Evolutionary conservation across 129 eudicot genomes (phyloP).

Genomic region (Flaveria linearis): DNA sequence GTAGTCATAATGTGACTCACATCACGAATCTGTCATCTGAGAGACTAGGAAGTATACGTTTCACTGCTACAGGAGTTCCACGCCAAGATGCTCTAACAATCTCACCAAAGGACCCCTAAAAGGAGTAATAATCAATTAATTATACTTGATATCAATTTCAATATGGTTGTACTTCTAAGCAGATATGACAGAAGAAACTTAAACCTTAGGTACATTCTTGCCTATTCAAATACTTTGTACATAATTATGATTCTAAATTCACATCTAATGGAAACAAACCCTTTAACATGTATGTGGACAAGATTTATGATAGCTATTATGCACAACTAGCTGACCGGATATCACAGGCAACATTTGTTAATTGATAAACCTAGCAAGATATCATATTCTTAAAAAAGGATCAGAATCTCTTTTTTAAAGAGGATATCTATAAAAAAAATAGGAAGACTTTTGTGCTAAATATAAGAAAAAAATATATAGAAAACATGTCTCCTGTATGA

Average conservation of each 20-base stretch:
- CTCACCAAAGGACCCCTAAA: conserved; percentile 96
- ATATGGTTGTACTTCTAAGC: conserved; percentile 6
- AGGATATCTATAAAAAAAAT: not conserved
- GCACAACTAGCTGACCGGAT: not conserved
- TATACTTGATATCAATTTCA: not conserved
- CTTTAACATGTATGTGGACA: conserved; percentile 1
- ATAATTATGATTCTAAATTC: not conserved
- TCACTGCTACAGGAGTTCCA: conserved; percentile 99
- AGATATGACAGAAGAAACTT: conserved; percentile 1
- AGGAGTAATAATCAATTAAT: conserved; percentile 19
- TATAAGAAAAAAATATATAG: not conserved
- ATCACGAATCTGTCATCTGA: conserved; percentile 92
- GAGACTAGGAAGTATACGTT: conserved; percentile 95
- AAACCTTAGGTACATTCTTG: not conserved
- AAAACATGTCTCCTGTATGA: not conserved
- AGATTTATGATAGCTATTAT: conserved; percentile 12
- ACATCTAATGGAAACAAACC: conserved; percentile 7
- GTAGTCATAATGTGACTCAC: conserved; percentile 43
- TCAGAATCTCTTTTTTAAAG: not conserved
- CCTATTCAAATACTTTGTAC: conserved; percentile 9
- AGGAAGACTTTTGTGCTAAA: not conserved
- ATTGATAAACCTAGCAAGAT: not conserved
- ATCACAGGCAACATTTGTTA: not conserved
- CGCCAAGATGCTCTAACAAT: conserved; percentile 90
- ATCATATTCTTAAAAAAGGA: not conserved